phyloP scores from a whole-genome alignment of 305 asterid genomes.

The Fraxinus ornus region DNA sequence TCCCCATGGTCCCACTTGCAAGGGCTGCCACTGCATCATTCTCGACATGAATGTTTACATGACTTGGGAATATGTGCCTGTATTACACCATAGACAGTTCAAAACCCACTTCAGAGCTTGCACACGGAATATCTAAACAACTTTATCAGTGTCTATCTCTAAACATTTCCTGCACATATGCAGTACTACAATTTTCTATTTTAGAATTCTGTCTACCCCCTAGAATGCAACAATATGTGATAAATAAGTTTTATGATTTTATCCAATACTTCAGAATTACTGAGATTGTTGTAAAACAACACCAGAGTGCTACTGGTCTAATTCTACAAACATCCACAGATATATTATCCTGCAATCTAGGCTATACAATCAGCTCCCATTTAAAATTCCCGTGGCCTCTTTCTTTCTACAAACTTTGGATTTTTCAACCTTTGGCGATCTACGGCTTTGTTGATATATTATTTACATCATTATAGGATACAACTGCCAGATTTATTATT shows the following conservation, averaged over 20 bases:
- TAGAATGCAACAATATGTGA: neutral
- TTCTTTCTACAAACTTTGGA: neutral
- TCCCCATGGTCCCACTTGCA: constrained; percentile 96
- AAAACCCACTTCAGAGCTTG: constrained; percentile 18
- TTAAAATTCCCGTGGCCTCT: neutral
- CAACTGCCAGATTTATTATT: constrained; percentile 6
- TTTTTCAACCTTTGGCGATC: constrained; percentile 11
- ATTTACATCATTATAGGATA: neutral
- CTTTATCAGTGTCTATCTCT: neutral
- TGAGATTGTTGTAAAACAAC: constrained; percentile 1
- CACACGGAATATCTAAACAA: neutral
- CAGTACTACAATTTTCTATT: constrained; percentile 8
- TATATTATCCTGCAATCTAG: neutral
- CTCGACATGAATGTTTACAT: constrained; percentile 64
- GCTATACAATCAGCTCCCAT: neutral
- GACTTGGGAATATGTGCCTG: constrained; percentile 68
- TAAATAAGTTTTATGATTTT: neutral
- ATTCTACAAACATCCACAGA: neutral
- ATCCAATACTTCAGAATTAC: neutral
- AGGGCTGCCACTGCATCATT: constrained; percentile 98
- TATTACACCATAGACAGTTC: constrained; percentile 17
- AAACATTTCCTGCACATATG: neutral
- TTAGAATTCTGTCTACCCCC: constrained; percentile 1
- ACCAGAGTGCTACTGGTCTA: neutral
- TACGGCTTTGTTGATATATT: neutral